Percentiles rank a stretch among this genome's conserved stretches.
Conservation (phyloP, 257 asterid genomes). For the Solanum corneliomulleri region DNA sequence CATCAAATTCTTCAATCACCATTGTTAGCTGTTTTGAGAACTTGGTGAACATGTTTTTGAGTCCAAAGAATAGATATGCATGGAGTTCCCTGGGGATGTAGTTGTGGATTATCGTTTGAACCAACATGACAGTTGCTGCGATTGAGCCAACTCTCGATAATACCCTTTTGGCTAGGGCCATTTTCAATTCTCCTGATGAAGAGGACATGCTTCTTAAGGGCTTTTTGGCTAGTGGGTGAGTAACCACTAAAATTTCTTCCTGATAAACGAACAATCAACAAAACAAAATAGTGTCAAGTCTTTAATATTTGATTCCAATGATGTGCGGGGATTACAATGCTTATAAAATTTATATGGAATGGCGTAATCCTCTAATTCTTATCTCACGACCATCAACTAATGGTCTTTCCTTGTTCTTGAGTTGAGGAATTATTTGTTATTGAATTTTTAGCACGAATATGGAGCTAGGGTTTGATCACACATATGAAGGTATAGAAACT, state of each 20-base stretch:
- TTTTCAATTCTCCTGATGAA: not conserved
- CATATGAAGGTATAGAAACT: not conserved
- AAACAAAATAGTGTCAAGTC: too few species aligned
- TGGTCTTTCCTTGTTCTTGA: too few species aligned
- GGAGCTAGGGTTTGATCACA: not conserved
- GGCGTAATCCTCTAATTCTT: not conserved
- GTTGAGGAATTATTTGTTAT: not conserved
- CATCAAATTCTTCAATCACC: constrained; percentile 6
- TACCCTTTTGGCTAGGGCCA: not conserved
- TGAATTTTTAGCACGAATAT: not conserved
- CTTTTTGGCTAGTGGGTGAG: not conserved
- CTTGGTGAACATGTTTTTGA: not conserved
- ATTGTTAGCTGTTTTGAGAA: not conserved
- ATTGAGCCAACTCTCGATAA: constrained; percentile 4
- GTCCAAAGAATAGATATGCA: not conserved
- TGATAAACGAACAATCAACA: not conserved
- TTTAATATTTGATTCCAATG: not conserved
- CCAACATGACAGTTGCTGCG: not conserved
- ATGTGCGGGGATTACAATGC: not conserved
- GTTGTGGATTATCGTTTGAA: not conserved
- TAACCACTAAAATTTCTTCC: not conserved
- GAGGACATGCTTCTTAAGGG: constrained; percentile 1
- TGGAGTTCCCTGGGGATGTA: constrained; percentile 5
- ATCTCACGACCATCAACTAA: too few species aligned
- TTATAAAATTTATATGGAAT: too few species aligned